Evolutionary conservation across 805 yeast genomes (phyloP), one percentile per base, ranked within the genome.

Genomic region (Saccharomycopsis oosterbeekiorum): DNA sequence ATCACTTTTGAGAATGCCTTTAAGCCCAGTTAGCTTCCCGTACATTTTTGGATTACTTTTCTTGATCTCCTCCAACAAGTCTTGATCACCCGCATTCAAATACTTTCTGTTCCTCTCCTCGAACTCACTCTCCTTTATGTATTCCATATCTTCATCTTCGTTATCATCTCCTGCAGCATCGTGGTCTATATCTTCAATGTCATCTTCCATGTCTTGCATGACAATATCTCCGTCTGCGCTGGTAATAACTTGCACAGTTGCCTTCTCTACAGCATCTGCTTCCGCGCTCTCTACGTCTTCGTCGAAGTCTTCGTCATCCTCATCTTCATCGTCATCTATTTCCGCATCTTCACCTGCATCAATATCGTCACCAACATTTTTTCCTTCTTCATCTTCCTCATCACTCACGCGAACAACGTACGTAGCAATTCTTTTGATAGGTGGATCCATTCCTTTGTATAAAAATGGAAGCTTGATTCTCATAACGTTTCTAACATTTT

Each of bases 391-490:
- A 19, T 62, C 61, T 10, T 59, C 57, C 11, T 62, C 70, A 1
- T 65, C 68, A 67, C 68, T 68, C 2, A 67, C 62, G 3, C 66
- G 63, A 59, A 69, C 71, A 11, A 68, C 73, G 6, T 68, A 74
- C 12, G 74, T 73, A 73, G 64, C 65, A 68, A 77, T 72, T 68
- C 75, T 76, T 55, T 66, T 71, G 56, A 69, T 68, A 65, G 80
- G 79, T 63, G 84, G 66, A 41, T 77, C 70, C 68, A 76, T 75
- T 65, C 82, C 79, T 72, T 80, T 72, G 17, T 80, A 82, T 56
- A 88, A 71, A 63, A 84, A 80, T 21, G 81, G 80, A 60, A 91
- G 73, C 70, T 90, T 91, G 67, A 87, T 86, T 66, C 89, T 79
- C 62, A 90, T 79, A 19, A 92, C 79, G 57, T 84, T 76, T 67